These are phyloP conservation scores for Ceratocystis huliohia DNA, from an alignment of 2,329 filamentous ascomycete genomes.

Conservation along the genomic window DNA sequence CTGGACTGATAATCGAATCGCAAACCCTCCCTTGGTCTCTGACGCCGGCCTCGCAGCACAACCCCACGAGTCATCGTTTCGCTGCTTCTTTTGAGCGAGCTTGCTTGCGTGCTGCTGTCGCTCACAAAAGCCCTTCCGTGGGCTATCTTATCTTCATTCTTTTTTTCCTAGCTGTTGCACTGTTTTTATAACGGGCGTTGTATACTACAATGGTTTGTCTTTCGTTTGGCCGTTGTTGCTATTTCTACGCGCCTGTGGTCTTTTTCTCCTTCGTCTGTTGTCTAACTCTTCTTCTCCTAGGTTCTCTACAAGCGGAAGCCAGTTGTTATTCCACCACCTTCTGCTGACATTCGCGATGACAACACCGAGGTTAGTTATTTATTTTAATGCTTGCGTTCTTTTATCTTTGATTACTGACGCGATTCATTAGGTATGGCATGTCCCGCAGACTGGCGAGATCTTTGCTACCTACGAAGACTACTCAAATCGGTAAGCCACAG, in stretches of 20 bases:
- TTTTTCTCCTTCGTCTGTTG: not conserved
- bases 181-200: not conserved
- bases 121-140: not conserved
- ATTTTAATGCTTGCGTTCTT: conserved; percentile 8
- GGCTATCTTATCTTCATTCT: not conserved
- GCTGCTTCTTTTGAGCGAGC: not conserved
- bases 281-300: conserved; percentile 35
- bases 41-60: not conserved
- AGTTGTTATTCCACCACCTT: conserved; percentile 59
- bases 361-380: conserved; percentile 57
- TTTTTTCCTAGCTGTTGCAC: not conserved
- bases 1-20: not conserved
- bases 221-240: not conserved
- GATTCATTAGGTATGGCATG: conserved; percentile 66
- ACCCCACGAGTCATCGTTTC: not conserved
- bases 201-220: conserved; percentile 8
- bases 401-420: conserved; percentile 20
- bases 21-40: not conserved
- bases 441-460: conserved; percentile 77
- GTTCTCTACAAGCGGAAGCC: conserved; percentile 95
- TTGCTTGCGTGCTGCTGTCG: not conserved
- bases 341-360: conserved; percentile 63
- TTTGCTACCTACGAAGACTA: conserved; percentile 85
- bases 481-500: conserved; percentile 54
- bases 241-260: conserved; percentile 3